A percentile compares a stretch with the other conserved stretches of the same genome.
These are phyloP conservation scores for Neurospora hispaniola DNA, from an alignment of 495 filamentous ascomycete genomes.

Conservation along the genomic window DNA sequence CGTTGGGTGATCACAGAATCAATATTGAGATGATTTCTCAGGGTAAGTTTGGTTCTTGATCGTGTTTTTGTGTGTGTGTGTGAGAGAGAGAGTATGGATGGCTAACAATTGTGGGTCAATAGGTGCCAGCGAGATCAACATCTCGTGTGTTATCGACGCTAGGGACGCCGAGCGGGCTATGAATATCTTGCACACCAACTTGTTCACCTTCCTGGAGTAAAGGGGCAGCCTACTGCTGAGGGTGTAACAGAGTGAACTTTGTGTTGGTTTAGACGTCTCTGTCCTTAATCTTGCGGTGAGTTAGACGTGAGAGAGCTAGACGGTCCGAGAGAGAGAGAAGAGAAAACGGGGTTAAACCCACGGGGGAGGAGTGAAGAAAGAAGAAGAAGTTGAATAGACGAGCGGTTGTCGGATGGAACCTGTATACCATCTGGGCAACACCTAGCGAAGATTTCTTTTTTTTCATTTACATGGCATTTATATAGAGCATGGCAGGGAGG, in stretches of 20 bases:
- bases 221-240: not conserved
- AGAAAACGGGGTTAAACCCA: not conserved
- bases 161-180: slow-evolving; percentile 81
- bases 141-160: slow-evolving; percentile 91
- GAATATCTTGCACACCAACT: slow-evolving; percentile 87
- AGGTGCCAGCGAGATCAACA: slow-evolving; percentile 98
- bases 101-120: not conserved
- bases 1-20: slow-evolving; percentile 74
- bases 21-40: slow-evolving; percentile 98
- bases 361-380: not conserved
- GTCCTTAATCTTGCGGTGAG: not conserved
- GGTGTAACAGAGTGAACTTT: not conserved
- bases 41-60: slow-evolving; percentile 44
- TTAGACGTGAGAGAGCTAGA: not conserved
- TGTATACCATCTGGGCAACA: not conserved
- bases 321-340: not conserved
- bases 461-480: not conserved
- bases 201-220: slow-evolving; percentile 59
- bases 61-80: not conserved
- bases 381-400: not conserved
- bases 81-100: not conserved
- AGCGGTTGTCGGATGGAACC: not conserved
- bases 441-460: not conserved
- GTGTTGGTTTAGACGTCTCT: not conserved
- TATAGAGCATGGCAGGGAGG: not conserved